Evolutionary conservation across 768 basidiomycete species (phyloP), one percentile per base, ranked within the genome.

Genomic region (Lyophyllum shimeji): DNA sequence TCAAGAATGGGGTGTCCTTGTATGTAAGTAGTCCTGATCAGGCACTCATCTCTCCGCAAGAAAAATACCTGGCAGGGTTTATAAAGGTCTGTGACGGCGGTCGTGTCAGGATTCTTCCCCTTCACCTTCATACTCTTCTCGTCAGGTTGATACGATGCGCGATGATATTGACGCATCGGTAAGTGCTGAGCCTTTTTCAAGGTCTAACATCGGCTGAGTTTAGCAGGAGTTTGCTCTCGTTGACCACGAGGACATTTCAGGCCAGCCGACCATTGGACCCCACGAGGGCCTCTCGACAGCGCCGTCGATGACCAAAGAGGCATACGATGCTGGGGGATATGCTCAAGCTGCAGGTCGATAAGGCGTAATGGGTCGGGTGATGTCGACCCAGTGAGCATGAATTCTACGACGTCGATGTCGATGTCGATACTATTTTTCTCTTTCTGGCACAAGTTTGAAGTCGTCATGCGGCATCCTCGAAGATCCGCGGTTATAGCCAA

Each of bases 401-500:
- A 25, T 52, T n/a, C n/a, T n/a, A n/a, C n/a, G n/a, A n/a, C n/a
- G n/a, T n/a, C n/a, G n/a, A n/a, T n/a, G n/a, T n/a, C n/a, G n/a
- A n/a, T n/a, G n/a, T n/a, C n/a, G n/a, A n/a, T n/a, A n/a, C n/a
- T n/a, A n/a, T n/a, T n/a, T n/a, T n/a, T n/a, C n/a, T n/a, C n/a
- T n/a, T n/a, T n/a, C n/a, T n/a, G n/a, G n/a, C 33, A 23, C 61
- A 37, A 78, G 80, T 48, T 71, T 69, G 20, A 71, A 76, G 47
- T 73, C 63, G 7, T 29, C 37, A 13, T 44, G 25, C 11, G 56
- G 52, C 27, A 49, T 31, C n/a, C 50, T 50, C 25, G 53, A 67
- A 0, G 85, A 87, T 57, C 75, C 73, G 2, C 75, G 87, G 0
- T 52, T 90, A 0, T 90, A 90, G 61, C 63, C 89, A 9, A 90